Base-by-base conservation (phyloP, 352 stramenopile species). In the Halophytophthora batemanensis region DNA sequence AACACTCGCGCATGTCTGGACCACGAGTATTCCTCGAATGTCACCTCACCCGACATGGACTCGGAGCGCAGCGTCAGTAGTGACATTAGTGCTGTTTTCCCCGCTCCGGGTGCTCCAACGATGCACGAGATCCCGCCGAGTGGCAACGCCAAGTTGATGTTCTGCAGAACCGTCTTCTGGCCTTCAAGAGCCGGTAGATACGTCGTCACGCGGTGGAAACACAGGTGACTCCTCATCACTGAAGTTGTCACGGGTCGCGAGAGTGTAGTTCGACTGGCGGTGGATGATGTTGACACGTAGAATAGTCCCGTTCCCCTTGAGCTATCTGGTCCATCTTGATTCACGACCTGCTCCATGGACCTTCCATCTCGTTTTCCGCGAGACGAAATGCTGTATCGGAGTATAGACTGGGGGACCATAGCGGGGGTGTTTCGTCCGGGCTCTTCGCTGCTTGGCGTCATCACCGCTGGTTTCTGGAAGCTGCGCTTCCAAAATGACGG, bases 401-500 rank as follows among this genome's bases (percentile, higher is more conserved):
- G 15, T 13, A 13, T 38, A 13, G 33, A 38, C 10, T 38, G 11
- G 3, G 33, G 33, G 33, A 38, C 33, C 15, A 17, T 38, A 6
- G 33, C 33, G 11, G 33, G 11, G 11, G 15, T 13, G 11, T 17
- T 38, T 6, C 33, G 21, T 59, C 50, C 31, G 51, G 42, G 31
- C 47, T 51, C 18, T 36, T 13, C 6, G 36, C 95, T 88, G 45
- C 56, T 64, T 18, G 91, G 56, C 0, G 61, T 81, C 53, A 33
- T 91, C 28, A 45, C 69, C 45, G 36, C 88, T 46, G 35, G 90
- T 68, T 25, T 76, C 75, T 33, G 79, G 48, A 36, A 92, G 68
- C 35, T 70, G 2, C 56, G 63, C 19, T 19, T 56, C 90, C 88
- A 97, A 64, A 89, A 97, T 13, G 54, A 78, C 6, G 66, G 69